Evolutionary conservation across 2,329 filamentous ascomycete species (phyloP).

Genomic region (Aspergillus japonicus): DNA sequence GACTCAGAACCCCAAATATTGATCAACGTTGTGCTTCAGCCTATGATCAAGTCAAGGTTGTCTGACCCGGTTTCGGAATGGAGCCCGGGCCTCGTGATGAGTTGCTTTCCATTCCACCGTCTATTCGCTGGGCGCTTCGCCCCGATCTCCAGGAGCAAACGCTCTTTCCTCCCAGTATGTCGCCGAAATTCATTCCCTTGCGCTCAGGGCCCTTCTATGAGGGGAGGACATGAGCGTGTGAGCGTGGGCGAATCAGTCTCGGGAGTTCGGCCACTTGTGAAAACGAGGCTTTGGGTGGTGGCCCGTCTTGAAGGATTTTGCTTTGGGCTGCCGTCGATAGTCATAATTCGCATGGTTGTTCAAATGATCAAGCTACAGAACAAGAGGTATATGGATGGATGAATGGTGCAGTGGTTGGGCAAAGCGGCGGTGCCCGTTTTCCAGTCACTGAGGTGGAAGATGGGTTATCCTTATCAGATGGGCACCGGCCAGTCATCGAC

Average conservation of each 20-base stretch:
- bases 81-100: constrained; percentile 6
- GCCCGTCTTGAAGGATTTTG: too few species aligned
- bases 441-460: neutral
- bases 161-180: too few species aligned
- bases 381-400: too few species aligned
- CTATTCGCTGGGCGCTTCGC: neutral
- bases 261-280: neutral
- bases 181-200: too few species aligned
- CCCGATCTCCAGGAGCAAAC: neutral
- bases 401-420: too few species aligned
- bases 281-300: neutral
- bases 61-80: constrained; percentile 5
- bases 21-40: constrained; percentile 1
- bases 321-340: too few species aligned
- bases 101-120: neutral
- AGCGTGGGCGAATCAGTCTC: too few species aligned
- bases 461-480: neutral
- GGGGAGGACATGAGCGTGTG: too few species aligned
- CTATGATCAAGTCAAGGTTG: neutral
- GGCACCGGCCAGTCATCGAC: neutral
- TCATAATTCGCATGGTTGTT: too few species aligned
- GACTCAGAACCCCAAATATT: neutral
- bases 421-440: too few species aligned
- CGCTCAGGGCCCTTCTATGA: too few species aligned
- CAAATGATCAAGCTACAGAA: too few species aligned